A percentile compares a stretch with the other conserved stretches of the same genome.
phyloP scores from a whole-genome alignment of 2,329 filamentous ascomycete genomes.

The Chaetomiaceae sp. region DNA sequence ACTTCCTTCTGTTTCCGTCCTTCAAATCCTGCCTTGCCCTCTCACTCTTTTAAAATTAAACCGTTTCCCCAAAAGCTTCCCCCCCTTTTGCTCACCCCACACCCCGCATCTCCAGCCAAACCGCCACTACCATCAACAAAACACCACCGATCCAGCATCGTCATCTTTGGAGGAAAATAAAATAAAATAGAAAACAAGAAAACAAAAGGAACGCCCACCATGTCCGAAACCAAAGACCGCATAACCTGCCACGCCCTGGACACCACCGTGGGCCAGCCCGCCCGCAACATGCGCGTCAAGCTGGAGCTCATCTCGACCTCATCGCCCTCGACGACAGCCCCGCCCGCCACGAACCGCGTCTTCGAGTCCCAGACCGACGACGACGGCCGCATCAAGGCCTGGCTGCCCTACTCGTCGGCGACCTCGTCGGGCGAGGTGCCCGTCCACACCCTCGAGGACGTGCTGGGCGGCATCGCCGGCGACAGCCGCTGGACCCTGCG shows the following conservation, averaged over 20 bases:
- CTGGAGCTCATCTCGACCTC: constrained; percentile 44
- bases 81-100: no score
- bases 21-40: no score
- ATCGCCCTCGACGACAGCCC: constrained; percentile 30
- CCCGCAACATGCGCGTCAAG: constrained; percentile 59
- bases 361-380: constrained; percentile 68
- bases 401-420: constrained; percentile 55
- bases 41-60: no score
- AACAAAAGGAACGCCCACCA: constrained; percentile 8
- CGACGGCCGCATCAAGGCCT: constrained; percentile 68
- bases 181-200: not conserved
- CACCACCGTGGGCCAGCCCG: constrained; percentile 69
- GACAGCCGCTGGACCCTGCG: constrained; percentile 60
- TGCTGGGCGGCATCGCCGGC: constrained; percentile 41
- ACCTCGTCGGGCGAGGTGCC: constrained; percentile 51
- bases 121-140: constrained; percentile 1
- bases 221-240: constrained; percentile 50
- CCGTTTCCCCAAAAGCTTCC: no score
- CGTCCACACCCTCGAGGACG: constrained; percentile 53
- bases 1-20: no score
- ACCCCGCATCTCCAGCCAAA: no score
- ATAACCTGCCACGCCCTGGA: constrained; percentile 88
- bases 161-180: not conserved
- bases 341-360: constrained; percentile 32
- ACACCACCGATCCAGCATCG: not conserved